Percentiles rank a stretch among this genome's conserved stretches.
Conservation (phyloP, 2,329 filamentous ascomycete species). For the Phyllosticta ampelicida region DNA sequence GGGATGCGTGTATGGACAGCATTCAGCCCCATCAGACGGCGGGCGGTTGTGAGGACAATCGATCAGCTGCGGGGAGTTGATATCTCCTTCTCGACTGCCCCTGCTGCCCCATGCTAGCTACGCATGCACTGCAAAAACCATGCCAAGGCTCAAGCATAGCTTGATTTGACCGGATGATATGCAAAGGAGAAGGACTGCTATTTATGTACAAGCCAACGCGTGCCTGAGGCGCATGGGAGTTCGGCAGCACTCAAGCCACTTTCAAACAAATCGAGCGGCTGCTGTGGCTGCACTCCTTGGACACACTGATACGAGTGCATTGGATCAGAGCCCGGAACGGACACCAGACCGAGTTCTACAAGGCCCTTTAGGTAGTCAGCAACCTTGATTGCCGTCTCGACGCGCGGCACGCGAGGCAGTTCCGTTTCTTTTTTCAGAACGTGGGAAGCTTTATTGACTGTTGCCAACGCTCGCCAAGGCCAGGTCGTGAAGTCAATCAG, state of each 20-base stretch:
- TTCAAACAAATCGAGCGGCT: not conserved
- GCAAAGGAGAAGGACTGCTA: not conserved
- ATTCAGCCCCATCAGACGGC: no score
- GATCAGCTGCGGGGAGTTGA: no score
- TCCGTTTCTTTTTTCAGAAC: not conserved
- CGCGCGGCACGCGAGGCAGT: not conserved
- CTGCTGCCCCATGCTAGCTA: not conserved
- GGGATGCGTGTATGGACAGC: no score
- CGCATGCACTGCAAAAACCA: not conserved
- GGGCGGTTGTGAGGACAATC: no score
- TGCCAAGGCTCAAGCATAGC: not conserved
- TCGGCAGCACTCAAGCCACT: not conserved
- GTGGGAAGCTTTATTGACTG: not conserved
- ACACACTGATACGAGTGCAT: not conserved
- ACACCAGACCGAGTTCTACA: not conserved
- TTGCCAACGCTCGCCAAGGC: not conserved
- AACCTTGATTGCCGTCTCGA: not conserved
- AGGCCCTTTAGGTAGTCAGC: not conserved
- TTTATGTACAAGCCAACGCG: not conserved
- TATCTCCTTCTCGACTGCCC: not conserved
- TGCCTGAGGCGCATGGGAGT: not conserved
- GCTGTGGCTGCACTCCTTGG: not conserved
- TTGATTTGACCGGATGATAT: not conserved
- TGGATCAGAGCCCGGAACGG: not conserved
- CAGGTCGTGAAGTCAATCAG: not conserved